These are phyloP conservation scores for Rhizopogon roseolus DNA, from an alignment of 768 basidiomycete species.

Conservation along the genomic window DNA sequence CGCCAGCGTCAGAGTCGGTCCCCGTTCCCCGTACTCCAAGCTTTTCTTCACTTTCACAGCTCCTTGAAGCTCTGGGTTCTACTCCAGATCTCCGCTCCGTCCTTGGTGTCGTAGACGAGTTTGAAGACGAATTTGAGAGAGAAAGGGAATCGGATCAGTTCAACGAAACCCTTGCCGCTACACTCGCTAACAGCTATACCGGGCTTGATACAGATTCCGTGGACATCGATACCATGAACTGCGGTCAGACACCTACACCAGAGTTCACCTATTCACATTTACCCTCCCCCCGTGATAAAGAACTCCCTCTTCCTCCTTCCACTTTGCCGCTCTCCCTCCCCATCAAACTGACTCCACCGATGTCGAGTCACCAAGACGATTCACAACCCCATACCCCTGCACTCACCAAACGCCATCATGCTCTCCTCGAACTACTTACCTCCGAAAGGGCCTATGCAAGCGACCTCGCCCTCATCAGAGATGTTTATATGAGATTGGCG, in stretches of 20 bases:
- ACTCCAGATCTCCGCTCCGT: constrained; percentile 13
- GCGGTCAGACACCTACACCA: neutral
- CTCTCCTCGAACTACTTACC: constrained; percentile 70
- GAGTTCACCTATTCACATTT: neutral
- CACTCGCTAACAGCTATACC: neutral
- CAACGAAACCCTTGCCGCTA: neutral
- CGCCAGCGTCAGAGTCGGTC: constrained; percentile 17
- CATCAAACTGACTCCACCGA: neutral
- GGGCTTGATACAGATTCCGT: neutral
- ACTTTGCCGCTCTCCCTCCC: neutral
- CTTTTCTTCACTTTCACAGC: constrained; percentile 25
- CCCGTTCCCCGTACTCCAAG: constrained; percentile 26
- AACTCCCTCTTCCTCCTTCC: constrained; percentile 23
- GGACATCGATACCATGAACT: neutral
- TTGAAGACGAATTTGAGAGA: neutral
- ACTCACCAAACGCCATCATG: constrained; percentile 70
- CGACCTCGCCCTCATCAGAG: constrained; percentile 75
- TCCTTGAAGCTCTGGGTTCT: constrained; percentile 26
- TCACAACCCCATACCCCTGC: constrained; percentile 23
- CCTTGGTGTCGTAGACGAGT: neutral
- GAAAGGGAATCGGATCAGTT: neutral
- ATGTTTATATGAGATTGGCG: constrained; percentile 76
- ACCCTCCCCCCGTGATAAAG: constrained; percentile 18
- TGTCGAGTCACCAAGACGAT: constrained; percentile 13
- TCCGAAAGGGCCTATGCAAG: constrained; percentile 80